Conservation (phyloP, 1,284 basidiomycete genomes). For the Moniliophthora roreri region DNA sequence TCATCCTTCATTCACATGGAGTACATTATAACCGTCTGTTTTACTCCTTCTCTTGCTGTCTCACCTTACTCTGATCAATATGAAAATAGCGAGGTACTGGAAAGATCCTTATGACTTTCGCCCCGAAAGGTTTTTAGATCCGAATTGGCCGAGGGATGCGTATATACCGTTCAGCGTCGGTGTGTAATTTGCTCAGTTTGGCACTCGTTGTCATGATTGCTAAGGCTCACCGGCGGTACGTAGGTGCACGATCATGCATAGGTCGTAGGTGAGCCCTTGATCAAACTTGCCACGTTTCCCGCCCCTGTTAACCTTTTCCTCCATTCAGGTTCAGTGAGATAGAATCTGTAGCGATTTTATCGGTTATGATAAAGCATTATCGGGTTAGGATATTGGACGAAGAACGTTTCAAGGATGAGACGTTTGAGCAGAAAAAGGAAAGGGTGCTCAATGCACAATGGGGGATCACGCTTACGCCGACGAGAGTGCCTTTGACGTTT, state of each 20-base stretch:
- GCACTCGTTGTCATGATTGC: background rate
- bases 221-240: background rate
- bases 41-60: background rate
- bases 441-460: slow-evolving; percentile 21
- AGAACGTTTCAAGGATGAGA: slow-evolving; percentile 28
- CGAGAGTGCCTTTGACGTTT: background rate
- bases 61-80: slow-evolving; percentile 1
- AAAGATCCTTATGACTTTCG: slow-evolving; percentile 46
- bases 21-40: slow-evolving; percentile 43
- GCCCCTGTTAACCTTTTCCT: too few relatives aligned
- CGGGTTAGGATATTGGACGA: slow-evolving; percentile 26
- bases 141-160: slow-evolving; percentile 46
- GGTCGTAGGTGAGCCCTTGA: slow-evolving; percentile 39
- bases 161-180: slow-evolving; percentile 54
- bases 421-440: slow-evolving; percentile 26
- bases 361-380: slow-evolving; percentile 23
- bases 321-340: background rate
- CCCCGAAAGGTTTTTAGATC: slow-evolving; percentile 47
- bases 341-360: slow-evolving; percentile 31
- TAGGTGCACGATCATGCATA: slow-evolving; percentile 48
- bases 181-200: slow-evolving; percentile 19
- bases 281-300: too few relatives aligned
- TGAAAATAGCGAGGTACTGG: slow-evolving; percentile 46
- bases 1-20: slow-evolving; percentile 40
- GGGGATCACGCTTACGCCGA: slow-evolving; percentile 22